Conservation (phyloP, 2,329 filamentous ascomycete species). For the Penicillium sp. region DNA sequence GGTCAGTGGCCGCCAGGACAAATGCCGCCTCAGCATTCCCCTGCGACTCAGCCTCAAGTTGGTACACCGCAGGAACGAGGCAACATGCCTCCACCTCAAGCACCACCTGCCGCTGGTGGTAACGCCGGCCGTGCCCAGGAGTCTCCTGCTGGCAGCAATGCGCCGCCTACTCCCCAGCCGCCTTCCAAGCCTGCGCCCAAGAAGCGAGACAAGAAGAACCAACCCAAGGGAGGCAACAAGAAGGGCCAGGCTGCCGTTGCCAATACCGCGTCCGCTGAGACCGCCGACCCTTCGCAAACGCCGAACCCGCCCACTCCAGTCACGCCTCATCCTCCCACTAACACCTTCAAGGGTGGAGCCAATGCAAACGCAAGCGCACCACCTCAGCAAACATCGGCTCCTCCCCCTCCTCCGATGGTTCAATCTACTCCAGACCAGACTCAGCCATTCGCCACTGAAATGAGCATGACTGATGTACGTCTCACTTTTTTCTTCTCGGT, state of each 20-base stretch:
- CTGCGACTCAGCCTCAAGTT: constrained; percentile 44
- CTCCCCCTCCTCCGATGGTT: constrained; percentile 37
- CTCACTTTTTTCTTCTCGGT: not conserved
- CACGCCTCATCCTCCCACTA: constrained; percentile 47
- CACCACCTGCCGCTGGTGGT: constrained; percentile 41
- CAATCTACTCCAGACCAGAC: constrained; percentile 36
- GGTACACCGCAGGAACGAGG: constrained; percentile 60
- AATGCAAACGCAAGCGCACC: constrained; percentile 36
- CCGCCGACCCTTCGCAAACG: constrained; percentile 46
- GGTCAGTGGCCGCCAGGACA: constrained; percentile 43
- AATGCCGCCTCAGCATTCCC: constrained; percentile 50
- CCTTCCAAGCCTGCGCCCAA: constrained; percentile 59
- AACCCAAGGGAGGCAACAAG: constrained; percentile 52
- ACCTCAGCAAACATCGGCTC: constrained; percentile 36
- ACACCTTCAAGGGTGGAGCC: constrained; percentile 43
- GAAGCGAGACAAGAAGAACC: constrained; percentile 59
- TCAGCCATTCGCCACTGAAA: constrained; percentile 34
- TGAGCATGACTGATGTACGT: constrained; percentile 41
- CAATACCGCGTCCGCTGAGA: constrained; percentile 46
- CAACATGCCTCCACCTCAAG: constrained; percentile 52
- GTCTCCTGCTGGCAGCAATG: constrained; percentile 47
- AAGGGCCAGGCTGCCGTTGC: constrained; percentile 40
- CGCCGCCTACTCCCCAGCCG: constrained; percentile 63
- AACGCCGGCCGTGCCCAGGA: constrained; percentile 40
- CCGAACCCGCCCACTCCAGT: constrained; percentile 52